Conservation (phyloP, 345 rosid species). For the Dipteronia dyeriana region DNA sequence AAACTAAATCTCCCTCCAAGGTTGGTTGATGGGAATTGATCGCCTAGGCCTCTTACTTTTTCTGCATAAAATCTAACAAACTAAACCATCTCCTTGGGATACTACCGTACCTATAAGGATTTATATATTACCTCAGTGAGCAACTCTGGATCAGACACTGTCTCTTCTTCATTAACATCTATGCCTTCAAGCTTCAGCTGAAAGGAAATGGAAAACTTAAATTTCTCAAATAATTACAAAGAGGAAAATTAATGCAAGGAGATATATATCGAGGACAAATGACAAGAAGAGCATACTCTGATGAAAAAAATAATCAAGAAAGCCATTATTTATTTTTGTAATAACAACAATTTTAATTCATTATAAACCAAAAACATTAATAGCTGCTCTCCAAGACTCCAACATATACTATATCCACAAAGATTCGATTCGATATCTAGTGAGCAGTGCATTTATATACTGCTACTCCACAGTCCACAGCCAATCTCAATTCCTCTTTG, state of each 20-base stretch:
- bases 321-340: not conserved
- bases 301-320: slow-evolving; percentile 15
- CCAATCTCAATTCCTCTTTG: not conserved
- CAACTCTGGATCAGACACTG: slow-evolving; percentile 74
- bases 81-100: not conserved
- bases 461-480: not conserved
- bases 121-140: slow-evolving; percentile 62
- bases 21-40: too few species aligned
- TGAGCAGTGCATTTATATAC: not conserved
- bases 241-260: not conserved
- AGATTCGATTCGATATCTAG: not conserved
- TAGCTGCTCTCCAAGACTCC: not conserved
- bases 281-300: not conserved
- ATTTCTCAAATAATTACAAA: slow-evolving; percentile 13
- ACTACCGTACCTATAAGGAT: not conserved
- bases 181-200: slow-evolving; percentile 80
- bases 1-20: too few species aligned
- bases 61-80: too few species aligned
- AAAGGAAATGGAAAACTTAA: not conserved
- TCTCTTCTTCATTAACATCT: slow-evolving; percentile 81
- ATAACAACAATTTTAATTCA: not conserved
- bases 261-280: not conserved
- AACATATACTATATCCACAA: not conserved
- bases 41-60: too few species aligned
- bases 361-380: not conserved